These are phyloP conservation scores for Stipa capillata DNA, from an alignment of 176 grass and related monocot genomes.

Conservation along the genomic window DNA sequence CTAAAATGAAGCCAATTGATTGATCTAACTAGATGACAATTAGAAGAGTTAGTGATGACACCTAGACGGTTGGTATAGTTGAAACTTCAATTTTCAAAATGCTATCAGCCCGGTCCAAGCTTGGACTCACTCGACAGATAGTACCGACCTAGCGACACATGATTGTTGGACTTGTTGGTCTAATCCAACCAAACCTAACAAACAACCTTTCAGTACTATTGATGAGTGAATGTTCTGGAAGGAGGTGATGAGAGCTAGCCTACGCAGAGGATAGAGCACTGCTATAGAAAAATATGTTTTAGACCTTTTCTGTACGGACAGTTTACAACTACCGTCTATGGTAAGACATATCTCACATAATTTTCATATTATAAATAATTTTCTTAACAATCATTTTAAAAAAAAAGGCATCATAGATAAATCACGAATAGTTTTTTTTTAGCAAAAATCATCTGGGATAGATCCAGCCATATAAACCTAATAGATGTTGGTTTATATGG, in stretches of 20 bases:
- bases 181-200: conserved; percentile 16
- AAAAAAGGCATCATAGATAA: too few species aligned
- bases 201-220: neutral
- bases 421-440: too few species aligned
- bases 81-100: neutral
- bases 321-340: too few species aligned
- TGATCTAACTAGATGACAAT: neutral
- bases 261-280: neutral
- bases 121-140: neutral
- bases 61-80: neutral
- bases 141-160: neutral
- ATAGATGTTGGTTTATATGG: too few species aligned
- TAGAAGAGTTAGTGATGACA: neutral
- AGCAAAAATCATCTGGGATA: too few species aligned
- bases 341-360: too few species aligned
- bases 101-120: neutral
- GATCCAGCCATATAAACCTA: too few species aligned
- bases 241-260: neutral
- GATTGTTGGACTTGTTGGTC: neutral
- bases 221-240: conserved; percentile 9
- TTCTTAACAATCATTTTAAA: too few species aligned
- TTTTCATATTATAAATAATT: too few species aligned
- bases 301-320: too few species aligned
- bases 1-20: neutral
- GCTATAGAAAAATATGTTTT: too few species aligned